Percentiles rank a stretch among this genome's conserved stretches.
These are phyloP conservation scores for Picocystis sp. DNA, from an alignment of 163 green algal species.

Conservation along the genomic window DNA sequence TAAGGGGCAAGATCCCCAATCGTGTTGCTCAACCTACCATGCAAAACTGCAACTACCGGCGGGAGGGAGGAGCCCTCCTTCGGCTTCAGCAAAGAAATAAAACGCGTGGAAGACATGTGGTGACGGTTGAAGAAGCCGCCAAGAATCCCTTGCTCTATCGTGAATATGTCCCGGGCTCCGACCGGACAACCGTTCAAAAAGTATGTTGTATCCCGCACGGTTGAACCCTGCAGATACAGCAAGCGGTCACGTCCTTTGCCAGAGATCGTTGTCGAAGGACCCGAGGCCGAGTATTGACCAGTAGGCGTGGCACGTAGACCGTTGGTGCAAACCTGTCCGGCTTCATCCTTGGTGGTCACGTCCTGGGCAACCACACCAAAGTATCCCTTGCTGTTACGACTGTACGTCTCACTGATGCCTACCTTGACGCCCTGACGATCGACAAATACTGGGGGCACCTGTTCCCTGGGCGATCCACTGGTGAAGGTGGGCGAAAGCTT, in stretches of 20 bases:
- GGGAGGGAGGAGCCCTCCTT: constrained; percentile 7
- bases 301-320: constrained; percentile 24
- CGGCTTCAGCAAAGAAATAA: constrained; percentile 8
- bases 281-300: constrained; percentile 31
- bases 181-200: constrained; percentile 45
- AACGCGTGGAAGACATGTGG: constrained; percentile 43
- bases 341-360: constrained; percentile 51
- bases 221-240: constrained; percentile 41
- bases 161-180: constrained; percentile 46
- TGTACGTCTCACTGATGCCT: constrained; percentile 39
- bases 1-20: constrained; percentile 78
- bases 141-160: constrained; percentile 11
- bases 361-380: constrained; percentile 33
- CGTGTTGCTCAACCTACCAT: constrained; percentile 47
- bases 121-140: constrained; percentile 77
- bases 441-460: constrained; percentile 79
- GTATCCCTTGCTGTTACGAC: constrained; percentile 24
- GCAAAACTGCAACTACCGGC: constrained; percentile 59
- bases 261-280: constrained; percentile 57
- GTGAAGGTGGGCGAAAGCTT: constrained; percentile 82
- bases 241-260: constrained; percentile 42
- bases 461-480: constrained; percentile 36
- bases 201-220: constrained; percentile 59
- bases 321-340: constrained; percentile 22
- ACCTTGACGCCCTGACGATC: constrained; percentile 75